Conservation (phyloP, 176 grass and related monocot genomes). For the Urochloa ruziziensis region DNA sequence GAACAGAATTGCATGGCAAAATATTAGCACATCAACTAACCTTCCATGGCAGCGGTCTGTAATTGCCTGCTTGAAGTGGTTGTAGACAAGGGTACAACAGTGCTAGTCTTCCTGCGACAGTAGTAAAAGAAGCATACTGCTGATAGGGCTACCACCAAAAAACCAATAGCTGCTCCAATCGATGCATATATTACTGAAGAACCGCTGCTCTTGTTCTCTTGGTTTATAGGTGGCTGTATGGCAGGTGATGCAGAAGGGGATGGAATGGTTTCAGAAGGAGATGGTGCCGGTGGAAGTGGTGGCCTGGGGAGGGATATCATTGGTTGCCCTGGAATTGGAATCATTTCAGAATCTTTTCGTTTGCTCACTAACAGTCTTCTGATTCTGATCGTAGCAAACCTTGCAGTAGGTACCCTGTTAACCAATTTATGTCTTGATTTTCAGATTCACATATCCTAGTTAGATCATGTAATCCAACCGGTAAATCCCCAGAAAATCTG, state of each 20-base stretch:
- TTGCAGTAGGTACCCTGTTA: conserved; percentile 25
- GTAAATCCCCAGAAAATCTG: conserved; percentile 26
- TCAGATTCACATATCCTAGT: conserved; percentile 21
- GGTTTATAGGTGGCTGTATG: not conserved
- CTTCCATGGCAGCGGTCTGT: conserved; percentile 50
- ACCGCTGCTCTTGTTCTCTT: not conserved
- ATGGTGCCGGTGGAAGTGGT: not conserved
- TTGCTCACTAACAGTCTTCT: conserved; percentile 29
- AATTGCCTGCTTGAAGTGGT: conserved; percentile 48
- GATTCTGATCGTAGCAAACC: conserved; percentile 1
- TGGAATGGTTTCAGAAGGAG: not conserved
- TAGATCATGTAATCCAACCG: conserved; percentile 11
- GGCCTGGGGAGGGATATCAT: not conserved
- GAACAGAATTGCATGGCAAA: conserved; percentile 24
- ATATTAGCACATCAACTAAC: conserved; percentile 34
- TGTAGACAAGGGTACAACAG: conserved; percentile 64
- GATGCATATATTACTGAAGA: conserved; percentile 15
- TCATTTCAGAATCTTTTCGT: not conserved
- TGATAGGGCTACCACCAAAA: conserved; percentile 27
- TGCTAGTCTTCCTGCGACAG: conserved; percentile 40
- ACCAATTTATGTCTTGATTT: conserved; percentile 18
- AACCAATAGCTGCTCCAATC: conserved; percentile 46
- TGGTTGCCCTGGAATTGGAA: not conserved
- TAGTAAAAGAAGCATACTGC: conserved; percentile 42
- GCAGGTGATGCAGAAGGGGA: not conserved